Evolutionary conservation across 2,329 filamentous ascomycete species (phyloP), one percentile per base, ranked within the genome.

Genomic region (Trichoderma aggressivum): DNA sequence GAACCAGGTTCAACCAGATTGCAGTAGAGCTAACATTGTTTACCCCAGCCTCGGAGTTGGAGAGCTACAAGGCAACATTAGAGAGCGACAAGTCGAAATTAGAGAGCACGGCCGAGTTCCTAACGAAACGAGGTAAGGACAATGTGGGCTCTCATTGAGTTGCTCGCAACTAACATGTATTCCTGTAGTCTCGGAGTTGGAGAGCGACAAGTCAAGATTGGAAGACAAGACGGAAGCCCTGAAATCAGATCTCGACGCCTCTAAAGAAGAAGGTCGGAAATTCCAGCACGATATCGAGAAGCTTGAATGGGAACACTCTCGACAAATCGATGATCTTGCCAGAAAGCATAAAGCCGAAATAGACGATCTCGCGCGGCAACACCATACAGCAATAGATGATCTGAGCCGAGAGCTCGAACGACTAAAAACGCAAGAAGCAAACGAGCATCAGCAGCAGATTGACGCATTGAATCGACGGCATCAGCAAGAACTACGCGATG

Each of bases 401-500:
- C 71, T 84, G 56, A 81, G 79, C 66, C 82, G 87, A 66, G 87
- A 89, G 70, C 84, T 82, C 7, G 78, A 80, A 16, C 77, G 76
- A 34, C 62, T 82, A 5, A 81, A 81, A 82, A 79, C 81, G 74
- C 73, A 84, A 81, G 81, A 84, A 50, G 82, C 86, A 16, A 88
- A 86, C 70, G 84, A 87, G 59, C 90, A 95, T 74, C 86, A 89
- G 72, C 90, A 93, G 67, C 90, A 92, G 65, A 77, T 95, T 18
- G 88, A 90, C 7, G 87, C 89, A 5, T 75, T 94, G 39, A 87
- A 89, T 76, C 85, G 88, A 67, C 87, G 87, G 59, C 85, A 92
- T 73, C 87, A 90, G 50, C 84, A 84, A 24, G 89, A 93, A 75
- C 78, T 93, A 18, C 89, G 92, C 36, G 88, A 91, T 60, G 90